A percentile compares a stretch with the other conserved stretches of the same genome.
These are phyloP conservation scores for Kodamaea neixiangensis DNA, from an alignment of 805 yeast species.

Conservation along the genomic window DNA sequence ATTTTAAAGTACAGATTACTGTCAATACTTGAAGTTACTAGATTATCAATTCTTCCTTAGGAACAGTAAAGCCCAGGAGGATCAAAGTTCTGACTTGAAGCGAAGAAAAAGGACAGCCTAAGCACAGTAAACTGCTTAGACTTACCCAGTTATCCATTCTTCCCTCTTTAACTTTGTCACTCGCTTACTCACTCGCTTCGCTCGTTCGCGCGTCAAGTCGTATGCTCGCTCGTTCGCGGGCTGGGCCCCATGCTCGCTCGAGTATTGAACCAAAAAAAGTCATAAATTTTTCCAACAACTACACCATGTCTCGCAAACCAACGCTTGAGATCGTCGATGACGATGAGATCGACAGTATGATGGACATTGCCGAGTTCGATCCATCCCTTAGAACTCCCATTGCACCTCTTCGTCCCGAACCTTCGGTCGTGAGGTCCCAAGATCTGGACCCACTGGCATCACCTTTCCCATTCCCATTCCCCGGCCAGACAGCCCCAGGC, in stretches of 20 bases:
- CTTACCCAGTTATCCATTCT: too few species aligned
- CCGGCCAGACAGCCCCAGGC: neutral
- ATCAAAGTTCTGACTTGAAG: too few species aligned
- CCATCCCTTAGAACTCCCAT: conserved; percentile 63
- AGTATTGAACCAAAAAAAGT: conserved; percentile 1
- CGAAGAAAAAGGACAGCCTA: too few species aligned
- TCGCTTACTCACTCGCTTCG: too few species aligned
- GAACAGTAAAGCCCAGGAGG: too few species aligned
- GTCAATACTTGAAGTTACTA: too few species aligned
- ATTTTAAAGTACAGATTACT: too few species aligned
- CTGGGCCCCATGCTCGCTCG: neutral
- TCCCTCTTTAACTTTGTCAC: too few species aligned
- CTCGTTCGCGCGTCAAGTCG: too few species aligned
- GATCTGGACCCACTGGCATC: conserved; percentile 36
- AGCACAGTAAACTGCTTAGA: too few species aligned
- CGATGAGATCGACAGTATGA: conserved; percentile 86
- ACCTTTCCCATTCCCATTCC: conserved; percentile 25
- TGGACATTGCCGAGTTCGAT: conserved; percentile 92
- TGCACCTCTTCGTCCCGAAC: conserved; percentile 63
- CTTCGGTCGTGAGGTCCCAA: conserved; percentile 62
- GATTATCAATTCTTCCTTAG: too few species aligned
- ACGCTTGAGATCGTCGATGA: conserved; percentile 74
- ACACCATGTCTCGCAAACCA: conserved; percentile 53
- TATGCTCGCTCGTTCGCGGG: too few species aligned
- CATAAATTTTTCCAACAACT: conserved; percentile 7